Evolutionary conservation across 2,329 filamentous ascomycete genomes (phyloP).

Genomic region (Sporothrix inflata): DNA sequence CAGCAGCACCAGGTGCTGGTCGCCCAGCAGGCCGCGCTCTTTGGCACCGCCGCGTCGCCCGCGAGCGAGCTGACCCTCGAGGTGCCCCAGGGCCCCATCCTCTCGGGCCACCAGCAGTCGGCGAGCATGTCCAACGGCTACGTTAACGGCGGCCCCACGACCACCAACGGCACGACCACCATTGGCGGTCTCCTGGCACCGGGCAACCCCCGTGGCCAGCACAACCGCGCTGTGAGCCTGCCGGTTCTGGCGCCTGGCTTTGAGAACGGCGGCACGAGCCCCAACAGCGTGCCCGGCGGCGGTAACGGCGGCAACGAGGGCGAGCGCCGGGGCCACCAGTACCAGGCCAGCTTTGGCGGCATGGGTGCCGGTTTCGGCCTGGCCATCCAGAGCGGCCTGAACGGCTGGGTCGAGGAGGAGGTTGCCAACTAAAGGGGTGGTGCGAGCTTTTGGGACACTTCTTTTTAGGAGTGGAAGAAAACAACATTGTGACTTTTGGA

Average conservation of each 20-base stretch:
- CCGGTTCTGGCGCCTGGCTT: constrained; percentile 70
- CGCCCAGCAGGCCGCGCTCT: constrained; percentile 79
- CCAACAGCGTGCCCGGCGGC: constrained; percentile 52
- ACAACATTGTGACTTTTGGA: not conserved
- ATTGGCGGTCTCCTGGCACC: constrained; percentile 79
- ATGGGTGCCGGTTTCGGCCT: constrained; percentile 62
- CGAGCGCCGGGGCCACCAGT: constrained; percentile 67
- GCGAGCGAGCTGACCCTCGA: constrained; percentile 61
- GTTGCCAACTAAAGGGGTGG: constrained; percentile 58
- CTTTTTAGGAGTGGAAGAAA: not conserved
- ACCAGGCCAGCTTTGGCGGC: constrained; percentile 65
- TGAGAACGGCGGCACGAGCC: constrained; percentile 61
- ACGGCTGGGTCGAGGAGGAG: constrained; percentile 70
- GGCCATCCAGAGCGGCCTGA: constrained; percentile 65
- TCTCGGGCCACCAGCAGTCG: constrained; percentile 66
- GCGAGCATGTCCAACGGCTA: constrained; percentile 69
- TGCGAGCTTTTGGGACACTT: not conserved
- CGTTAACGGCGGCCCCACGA: constrained; percentile 45
- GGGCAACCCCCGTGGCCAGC: constrained; percentile 62
- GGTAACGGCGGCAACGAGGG: constrained; percentile 50
- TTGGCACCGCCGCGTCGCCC: constrained; percentile 69
- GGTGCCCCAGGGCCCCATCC: constrained; percentile 60
- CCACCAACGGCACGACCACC: constrained; percentile 64
- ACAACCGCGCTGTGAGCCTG: constrained; percentile 85
- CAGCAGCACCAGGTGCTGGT: constrained; percentile 73